Conservation (phyloP, 768 basidiomycete genomes). For the Rhizopogon vulgaris region DNA sequence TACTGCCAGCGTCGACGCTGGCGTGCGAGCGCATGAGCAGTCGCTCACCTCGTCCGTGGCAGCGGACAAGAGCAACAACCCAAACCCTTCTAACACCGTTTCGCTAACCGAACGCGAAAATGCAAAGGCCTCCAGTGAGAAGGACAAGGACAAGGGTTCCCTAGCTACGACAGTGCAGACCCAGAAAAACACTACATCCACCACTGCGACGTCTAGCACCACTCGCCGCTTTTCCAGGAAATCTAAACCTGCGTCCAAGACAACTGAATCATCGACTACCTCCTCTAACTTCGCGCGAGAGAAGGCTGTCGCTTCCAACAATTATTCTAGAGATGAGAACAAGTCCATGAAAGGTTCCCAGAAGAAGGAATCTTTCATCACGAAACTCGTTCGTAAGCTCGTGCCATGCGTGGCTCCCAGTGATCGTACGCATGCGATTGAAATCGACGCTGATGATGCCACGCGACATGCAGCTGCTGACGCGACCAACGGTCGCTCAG, state of each 20-base stretch:
- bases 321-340: constrained; percentile 27
- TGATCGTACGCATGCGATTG: constrained; percentile 37
- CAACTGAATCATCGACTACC: constrained; percentile 10
- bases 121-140: constrained; percentile 21
- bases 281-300: constrained; percentile 15
- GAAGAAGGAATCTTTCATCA: constrained; percentile 49
- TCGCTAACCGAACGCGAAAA: constrained; percentile 28
- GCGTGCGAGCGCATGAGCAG: constrained; percentile 23
- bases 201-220: constrained; percentile 16
- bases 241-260: constrained; percentile 10
- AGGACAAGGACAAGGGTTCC: constrained; percentile 40
- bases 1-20: constrained; percentile 11
- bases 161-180: constrained; percentile 38
- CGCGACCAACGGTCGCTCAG: constrained; percentile 12
- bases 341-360: constrained; percentile 29
- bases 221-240: constrained; percentile 27
- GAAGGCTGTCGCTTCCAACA: constrained; percentile 27
- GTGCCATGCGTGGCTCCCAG: constrained; percentile 63
- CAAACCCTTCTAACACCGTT: constrained; percentile 28
- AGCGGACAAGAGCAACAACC: constrained; percentile 30
- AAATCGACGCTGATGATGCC: constrained; percentile 28
- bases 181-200: constrained; percentile 29
- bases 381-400: constrained; percentile 53
- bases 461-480: constrained; percentile 16
- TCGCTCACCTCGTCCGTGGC: constrained; percentile 26